Base-by-base conservation (phyloP, 805 yeast species). In the Kuraishia cidri region DNA sequence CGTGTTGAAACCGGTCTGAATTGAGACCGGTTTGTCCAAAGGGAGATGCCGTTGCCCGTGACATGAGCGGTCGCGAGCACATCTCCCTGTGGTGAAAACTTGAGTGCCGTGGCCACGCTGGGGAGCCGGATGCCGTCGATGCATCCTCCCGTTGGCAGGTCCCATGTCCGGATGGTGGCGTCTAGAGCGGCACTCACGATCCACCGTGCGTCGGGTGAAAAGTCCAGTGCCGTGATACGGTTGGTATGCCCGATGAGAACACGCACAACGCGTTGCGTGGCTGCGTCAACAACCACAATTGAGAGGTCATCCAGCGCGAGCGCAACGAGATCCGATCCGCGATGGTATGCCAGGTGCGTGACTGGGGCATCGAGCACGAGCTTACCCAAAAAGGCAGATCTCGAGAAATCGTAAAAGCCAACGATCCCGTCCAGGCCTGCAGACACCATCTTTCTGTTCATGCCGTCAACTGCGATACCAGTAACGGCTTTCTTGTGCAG, bases 141-240 rank as follows among this genome's bases (percentile, higher is more conserved):
- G 56, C 97, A 90, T 1, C 88, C 85, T 31, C 98, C 97, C 2
- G 96, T 82, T 26, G 97, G 97, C 38, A 92, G 69, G 54, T 92
- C 97, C 97, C 97, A 92, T 1, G 96, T 86, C 48, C 98, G 73
- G 31, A 92, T 65, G 0, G 97, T 87, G 2, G 84, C 69, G 52
- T 92, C 99, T 38, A 87, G 63, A 1, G 87, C 70, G 2, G 84
- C 77, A 16, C 92, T 75, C 6, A 92, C 77, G 23, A 92, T 61
- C 97, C 97, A 92, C 53, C 97, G 75, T 23, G 97, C 97, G 53
- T 88, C 90, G 4, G 95, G 94, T 3, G 94, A 79, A 50, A 92
- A 90, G 52, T 85, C 97, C 52, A 90, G 56, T 1, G 84, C 69
- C 0, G 97, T 87, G 42, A 92, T 77, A 47, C 95, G 69, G 55